Conservation (phyloP, 129 eudicot genomes). For the Sambucus nigra region DNA sequence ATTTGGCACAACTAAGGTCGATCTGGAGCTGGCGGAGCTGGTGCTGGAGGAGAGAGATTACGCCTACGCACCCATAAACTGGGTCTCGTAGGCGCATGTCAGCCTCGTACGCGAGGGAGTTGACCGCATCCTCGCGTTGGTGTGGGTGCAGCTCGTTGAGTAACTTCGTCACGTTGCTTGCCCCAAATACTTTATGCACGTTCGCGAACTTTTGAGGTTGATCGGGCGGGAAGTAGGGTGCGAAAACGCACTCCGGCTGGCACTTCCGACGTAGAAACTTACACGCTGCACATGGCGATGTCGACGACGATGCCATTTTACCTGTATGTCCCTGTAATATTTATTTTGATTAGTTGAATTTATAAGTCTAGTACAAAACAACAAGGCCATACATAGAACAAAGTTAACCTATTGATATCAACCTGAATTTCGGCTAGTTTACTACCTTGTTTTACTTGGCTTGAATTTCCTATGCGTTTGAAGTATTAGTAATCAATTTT, state of each 20-base stretch:
- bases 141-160: slow-evolving; percentile 82
- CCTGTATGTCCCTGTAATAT: too few species aligned
- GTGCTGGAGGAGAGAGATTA: slow-evolving; percentile 83
- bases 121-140: slow-evolving; percentile 88
- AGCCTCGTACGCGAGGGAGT: slow-evolving; percentile 81
- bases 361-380: too few species aligned
- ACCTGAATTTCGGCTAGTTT: too few species aligned
- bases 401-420: too few species aligned
- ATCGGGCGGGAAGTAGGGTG: slow-evolving; percentile 89
- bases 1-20: slow-evolving; percentile 68
- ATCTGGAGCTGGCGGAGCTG: slow-evolving; percentile 81
- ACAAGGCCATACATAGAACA: too few species aligned
- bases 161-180: slow-evolving; percentile 83
- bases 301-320: slow-evolving; percentile 68
- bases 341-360: too few species aligned
- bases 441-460: too few species aligned
- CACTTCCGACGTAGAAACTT: slow-evolving; percentile 80
- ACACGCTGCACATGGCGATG: slow-evolving; percentile 90
- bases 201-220: slow-evolving; percentile 89
- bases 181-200: slow-evolving; percentile 84
- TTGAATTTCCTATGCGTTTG: too few species aligned
- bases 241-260: slow-evolving; percentile 90
- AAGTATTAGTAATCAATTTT: too few species aligned
- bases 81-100: slow-evolving; percentile 93
- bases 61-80: slow-evolving; percentile 90